These are phyloP conservation scores for Rusavskia elegans DNA, from an alignment of 495 filamentous ascomycete genomes.

Conservation along the genomic window DNA sequence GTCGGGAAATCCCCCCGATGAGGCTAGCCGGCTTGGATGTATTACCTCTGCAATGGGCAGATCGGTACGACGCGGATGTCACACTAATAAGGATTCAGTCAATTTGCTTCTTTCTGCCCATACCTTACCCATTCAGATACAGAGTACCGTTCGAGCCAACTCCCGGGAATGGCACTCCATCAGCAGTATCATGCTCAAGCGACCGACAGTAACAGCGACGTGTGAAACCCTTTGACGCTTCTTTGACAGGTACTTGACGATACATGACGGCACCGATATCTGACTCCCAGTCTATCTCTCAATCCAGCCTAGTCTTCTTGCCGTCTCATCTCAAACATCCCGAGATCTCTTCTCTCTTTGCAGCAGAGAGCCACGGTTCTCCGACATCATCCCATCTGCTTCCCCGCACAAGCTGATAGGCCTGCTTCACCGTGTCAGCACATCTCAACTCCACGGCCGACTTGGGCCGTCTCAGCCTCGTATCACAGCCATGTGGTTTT, in stretches of 20 bases:
- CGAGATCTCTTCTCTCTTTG: neutral
- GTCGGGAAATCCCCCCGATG: too few relatives aligned
- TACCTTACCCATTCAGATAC: too few relatives aligned
- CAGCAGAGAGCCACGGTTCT: neutral
- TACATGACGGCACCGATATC: neutral
- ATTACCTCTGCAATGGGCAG: neutral
- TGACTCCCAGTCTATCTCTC: neutral
- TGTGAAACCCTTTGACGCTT: neutral
- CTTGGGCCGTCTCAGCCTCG: too few relatives aligned
- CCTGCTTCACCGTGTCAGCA: neutral
- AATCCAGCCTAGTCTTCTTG: neutral
- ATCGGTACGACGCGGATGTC: neutral
- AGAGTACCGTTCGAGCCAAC: too few relatives aligned
- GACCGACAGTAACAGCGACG: too few relatives aligned
- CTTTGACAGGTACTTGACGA: neutral
- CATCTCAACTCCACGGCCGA: neutral
- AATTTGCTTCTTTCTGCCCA: neutral
- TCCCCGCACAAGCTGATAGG: neutral
- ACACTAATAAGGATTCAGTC: neutral
- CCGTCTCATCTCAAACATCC: neutral
- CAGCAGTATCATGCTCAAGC: neutral
- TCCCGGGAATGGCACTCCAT: too few relatives aligned
- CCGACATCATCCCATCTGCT: neutral
- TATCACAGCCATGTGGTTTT: too few relatives aligned
- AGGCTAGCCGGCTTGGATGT: neutral